phyloP scores from a whole-genome alignment of 208 protist genomes.

The Trypanosoma theileri region DNA sequence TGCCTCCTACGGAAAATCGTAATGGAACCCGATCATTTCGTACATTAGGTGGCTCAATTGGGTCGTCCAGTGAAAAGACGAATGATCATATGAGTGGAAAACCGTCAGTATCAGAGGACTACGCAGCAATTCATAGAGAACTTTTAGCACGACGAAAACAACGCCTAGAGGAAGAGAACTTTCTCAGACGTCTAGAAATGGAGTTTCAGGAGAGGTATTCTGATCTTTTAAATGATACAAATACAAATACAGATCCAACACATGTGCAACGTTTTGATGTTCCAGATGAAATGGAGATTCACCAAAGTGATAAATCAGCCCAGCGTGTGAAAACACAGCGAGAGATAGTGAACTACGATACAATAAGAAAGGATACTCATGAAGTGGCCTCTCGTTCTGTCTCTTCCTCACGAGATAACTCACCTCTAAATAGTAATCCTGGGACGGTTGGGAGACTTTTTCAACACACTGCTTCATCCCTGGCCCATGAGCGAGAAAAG shows the following conservation, averaged over 20 bases:
- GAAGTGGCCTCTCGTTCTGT: neutral
- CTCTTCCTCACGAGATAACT: neutral
- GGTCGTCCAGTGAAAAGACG: too few species aligned
- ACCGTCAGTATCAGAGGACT: neutral
- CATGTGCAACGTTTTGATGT: neutral
- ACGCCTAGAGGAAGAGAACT: conserved; percentile 17
- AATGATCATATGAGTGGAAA: neutral
- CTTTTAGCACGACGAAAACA: conserved; percentile 11
- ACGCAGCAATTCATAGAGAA: conserved; percentile 8
- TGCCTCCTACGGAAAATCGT: neutral
- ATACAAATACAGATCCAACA: neutral
- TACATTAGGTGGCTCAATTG: neutral
- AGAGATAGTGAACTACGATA: too few species aligned
- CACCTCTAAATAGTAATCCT: neutral
- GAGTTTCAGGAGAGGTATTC: conserved; percentile 28
- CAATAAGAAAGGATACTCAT: too few species aligned
- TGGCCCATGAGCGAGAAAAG: conserved; percentile 16
- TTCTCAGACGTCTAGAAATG: conserved; percentile 16
- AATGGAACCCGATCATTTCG: neutral
- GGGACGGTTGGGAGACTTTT: conserved; percentile 1
- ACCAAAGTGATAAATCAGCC: neutral
- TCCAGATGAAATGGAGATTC: neutral
- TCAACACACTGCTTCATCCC: conserved; percentile 20
- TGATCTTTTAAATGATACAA: conserved; percentile 16
- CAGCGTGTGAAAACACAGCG: too few species aligned